Evolutionary conservation across 164 flowering plant species (phyloP), one percentile per base, ranked within the genome.

Genomic region (Tetrastigma voinierianum): DNA sequence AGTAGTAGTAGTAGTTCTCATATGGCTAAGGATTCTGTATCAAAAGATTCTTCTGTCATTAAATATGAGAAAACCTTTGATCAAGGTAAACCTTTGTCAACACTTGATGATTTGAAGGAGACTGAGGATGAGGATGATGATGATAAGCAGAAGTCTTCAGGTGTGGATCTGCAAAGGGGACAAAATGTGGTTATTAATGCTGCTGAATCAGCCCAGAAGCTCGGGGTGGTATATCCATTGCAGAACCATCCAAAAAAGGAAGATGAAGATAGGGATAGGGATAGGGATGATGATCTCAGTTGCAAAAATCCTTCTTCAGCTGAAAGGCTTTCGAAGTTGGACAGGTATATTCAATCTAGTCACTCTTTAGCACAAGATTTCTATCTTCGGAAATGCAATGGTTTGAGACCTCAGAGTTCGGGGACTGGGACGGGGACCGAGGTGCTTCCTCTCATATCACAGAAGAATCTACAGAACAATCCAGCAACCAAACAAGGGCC

Each of bases 141-240:
- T n/a, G n/a, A n/a, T 23, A 63, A 67, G 57, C 65, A 66, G 62
- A 66, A 49, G 45, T 51, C 74, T 70, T 46, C 46, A n/a, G 67
- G 52, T 21, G 40, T 24, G 16, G 81, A 69, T n/a, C n/a, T n/a
- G n/a, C n/a, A n/a, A n/a, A n/a, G n/a, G n/a, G n/a, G n/a, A n/a
- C n/a, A n/a, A n/a, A n/a, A n/a, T n/a, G n/a, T n/a, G n/a, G n/a
- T n/a, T n/a, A n/a, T n/a, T n/a, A n/a, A n/a, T n/a, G n/a, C n/a
- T 66, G 73, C 59, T 43, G 82, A 80, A 52, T 67, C 81, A 4
- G 57, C 78, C 46, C 83, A 78, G 61, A 66, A 72, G 65, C 78
- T 79, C 14, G 67, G 67, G 59, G 86, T 83, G 59, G 86, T 83
- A 21, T 86, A 72, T 73, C 85, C 88, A 0, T 67, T 80, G 62